Base-by-base conservation (phyloP, 1,284 basidiomycete species). In the Trichosporon sp. region DNA sequence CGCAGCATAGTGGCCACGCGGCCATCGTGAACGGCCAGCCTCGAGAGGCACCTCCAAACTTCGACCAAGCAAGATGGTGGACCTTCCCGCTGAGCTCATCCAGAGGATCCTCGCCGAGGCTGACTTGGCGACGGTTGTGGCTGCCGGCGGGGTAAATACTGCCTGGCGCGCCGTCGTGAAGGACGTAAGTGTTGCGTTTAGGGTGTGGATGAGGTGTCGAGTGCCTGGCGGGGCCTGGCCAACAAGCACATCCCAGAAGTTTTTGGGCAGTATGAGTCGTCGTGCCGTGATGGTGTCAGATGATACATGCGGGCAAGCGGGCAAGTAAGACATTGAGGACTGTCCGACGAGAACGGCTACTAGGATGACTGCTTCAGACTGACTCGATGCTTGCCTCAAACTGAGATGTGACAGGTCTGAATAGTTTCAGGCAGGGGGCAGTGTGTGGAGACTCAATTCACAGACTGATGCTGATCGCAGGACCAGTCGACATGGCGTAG, bases 121-220 rank as follows among this genome's bases (percentile, higher is more conserved):
- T 1, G 49, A 54, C 14, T 27, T 54, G 27, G 25, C 49, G 8
- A 54, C 49, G 5, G 27, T 54, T 5, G 25, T 54, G 11, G 49
- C 49, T 9, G 25, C 25, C 13, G 25, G 49, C 27, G 49, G 25
- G 25, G 27, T 54, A 16, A 54, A 54, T 27, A 8, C 25, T 6
- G 49, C 49, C 27, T 54, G 49, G 49, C 49, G 49, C 14, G 49
- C 49, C 9, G 49, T 54, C 49, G 49, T 54, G 49, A 54, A 54
- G 49, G 49, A 54, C 25, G 49, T 54, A 54, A 29, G 49, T 54
- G 25, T 29, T 19, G 16, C 37, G 32, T 5, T 11, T 11, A 32
- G 32, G 32, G 5, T 5, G 32, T 32, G 32, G 37, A 14, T 40
- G 37, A n/a, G 37, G n/a, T 10, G 37, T 4, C n/a, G 40, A 21